Evolutionary conservation across 257 asterid species (phyloP).

Genomic region (Anisodus tanguticus): DNA sequence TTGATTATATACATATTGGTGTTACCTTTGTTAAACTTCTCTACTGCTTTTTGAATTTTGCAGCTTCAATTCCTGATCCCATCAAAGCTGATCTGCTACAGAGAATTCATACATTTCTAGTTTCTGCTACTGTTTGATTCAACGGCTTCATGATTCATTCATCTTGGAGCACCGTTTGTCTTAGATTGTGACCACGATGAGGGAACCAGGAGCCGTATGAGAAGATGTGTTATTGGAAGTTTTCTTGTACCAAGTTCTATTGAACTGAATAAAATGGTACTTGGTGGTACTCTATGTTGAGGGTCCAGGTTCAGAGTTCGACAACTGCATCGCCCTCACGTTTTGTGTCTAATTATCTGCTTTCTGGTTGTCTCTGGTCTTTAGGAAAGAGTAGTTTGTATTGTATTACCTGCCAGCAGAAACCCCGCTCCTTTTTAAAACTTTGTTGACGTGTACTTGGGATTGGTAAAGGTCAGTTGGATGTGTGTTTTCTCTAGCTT

Average conservation of each 20-base stretch:
- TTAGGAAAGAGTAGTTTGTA: slow-evolving; percentile 1
- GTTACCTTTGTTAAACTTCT: background rate
- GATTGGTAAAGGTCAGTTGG: background rate
- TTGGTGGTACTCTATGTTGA: background rate
- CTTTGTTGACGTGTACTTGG: background rate
- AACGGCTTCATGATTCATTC: background rate
- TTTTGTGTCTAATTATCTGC: background rate
- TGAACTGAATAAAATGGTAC: background rate
- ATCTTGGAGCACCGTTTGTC: background rate
- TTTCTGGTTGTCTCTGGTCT: background rate
- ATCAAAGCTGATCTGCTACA: slow-evolving; percentile 78
- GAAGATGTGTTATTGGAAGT: slow-evolving; percentile 15
- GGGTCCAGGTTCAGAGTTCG: background rate
- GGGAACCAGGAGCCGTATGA: background rate
- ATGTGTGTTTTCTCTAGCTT: background rate
- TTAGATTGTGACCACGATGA: background rate
- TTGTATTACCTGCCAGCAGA: background rate
- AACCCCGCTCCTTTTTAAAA: background rate
- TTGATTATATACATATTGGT: background rate
- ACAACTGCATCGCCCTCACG: background rate
- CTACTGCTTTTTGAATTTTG: slow-evolving; percentile 30
- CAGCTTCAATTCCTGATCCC: slow-evolving; percentile 76
- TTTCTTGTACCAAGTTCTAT: background rate
- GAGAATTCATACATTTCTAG: slow-evolving; percentile 61
- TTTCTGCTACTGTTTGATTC: slow-evolving; percentile 54